These are phyloP conservation scores for Vitis hybrid DNA, from an alignment of 177 flowering plant genomes.

Conservation along the genomic window DNA sequence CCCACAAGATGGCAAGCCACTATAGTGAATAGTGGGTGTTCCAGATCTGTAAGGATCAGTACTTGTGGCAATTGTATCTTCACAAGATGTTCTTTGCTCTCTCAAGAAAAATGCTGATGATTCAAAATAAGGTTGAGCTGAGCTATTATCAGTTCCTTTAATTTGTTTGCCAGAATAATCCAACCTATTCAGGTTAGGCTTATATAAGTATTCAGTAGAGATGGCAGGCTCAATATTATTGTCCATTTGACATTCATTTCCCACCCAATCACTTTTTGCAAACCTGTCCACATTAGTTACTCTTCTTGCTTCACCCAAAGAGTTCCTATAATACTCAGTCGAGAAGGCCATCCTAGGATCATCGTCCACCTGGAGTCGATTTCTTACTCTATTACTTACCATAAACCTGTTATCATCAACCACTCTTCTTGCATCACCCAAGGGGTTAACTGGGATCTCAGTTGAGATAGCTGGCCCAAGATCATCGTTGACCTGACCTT, in stretches of 20 bases:
- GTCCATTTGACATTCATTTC: slow-evolving; percentile 10
- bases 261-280: slow-evolving; percentile 11
- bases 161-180: slow-evolving; percentile 4
- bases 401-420: slow-evolving; percentile 7
- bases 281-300: slow-evolving; percentile 14
- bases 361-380: neutral
- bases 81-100: neutral
- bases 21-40: slow-evolving; percentile 4
- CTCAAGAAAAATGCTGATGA: no score
- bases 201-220: slow-evolving; percentile 6
- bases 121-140: no score
- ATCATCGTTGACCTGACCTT: neutral
- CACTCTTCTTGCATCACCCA: slow-evolving; percentile 13
- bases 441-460: neutral
- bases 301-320: slow-evolving; percentile 15
- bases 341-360: neutral
- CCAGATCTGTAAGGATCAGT: slow-evolving; percentile 11
- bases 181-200: slow-evolving; percentile 5
- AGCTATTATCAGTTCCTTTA: slow-evolving; percentile 7
- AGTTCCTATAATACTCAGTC: neutral
- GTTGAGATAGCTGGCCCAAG: neutral
- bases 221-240: slow-evolving; percentile 2
- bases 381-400: neutral
- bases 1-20: neutral
- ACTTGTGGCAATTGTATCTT: slow-evolving; percentile 19